Evolutionary conservation across 768 basidiomycete genomes (phyloP), one percentile per base, ranked within the genome.

Genomic region (Leucosporidium scottii): DNA sequence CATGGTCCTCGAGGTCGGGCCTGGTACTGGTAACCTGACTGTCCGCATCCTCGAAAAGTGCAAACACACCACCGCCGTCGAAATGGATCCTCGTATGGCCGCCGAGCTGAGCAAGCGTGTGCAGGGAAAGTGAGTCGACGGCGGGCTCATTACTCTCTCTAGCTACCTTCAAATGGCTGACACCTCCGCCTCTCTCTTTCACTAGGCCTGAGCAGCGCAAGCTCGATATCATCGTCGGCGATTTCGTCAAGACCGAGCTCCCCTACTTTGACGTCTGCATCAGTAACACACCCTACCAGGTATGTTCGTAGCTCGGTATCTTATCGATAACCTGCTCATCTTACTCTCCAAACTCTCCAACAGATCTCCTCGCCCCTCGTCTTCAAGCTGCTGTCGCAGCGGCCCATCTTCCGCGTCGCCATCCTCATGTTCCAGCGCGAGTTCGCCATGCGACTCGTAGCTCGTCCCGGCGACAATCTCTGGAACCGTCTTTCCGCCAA

Each of bases 361-460:
- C 59, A 83, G 81, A 99, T 99, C 74, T 98, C 96, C 3, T 98
- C 96, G 0, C 91, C 93, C 8, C 87, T 99, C 59, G 88, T 97
- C 64, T 99, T 99, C 83, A 90, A 91, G 67, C 85, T 99, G 44
- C 86, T 98, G 59, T 98, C 96, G 3, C 93, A 97, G 75, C 89
- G 96, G 3, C 96, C 96, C 0, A 82, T 97, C 54, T 91, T 90
- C 77, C 91, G 94, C 30, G 85, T 89, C 65, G 91, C 92, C 44
- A 91, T 99, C 69, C 89, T 99, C 81, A 99, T 99, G 96, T 99
- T 99, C 81, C 96, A 99, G 80, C 88, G 93, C 64, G 96, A 99
- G 79, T 99, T 99, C 75, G 96, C 96, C 0, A 82, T 93, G 68
- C 88, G 96, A 2, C 84, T 99, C 17, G 86, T 90, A 51, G 94